phyloP scores from a whole-genome alignment of 2,329 filamentous ascomycete genomes.

The Aspergillus ustus region DNA sequence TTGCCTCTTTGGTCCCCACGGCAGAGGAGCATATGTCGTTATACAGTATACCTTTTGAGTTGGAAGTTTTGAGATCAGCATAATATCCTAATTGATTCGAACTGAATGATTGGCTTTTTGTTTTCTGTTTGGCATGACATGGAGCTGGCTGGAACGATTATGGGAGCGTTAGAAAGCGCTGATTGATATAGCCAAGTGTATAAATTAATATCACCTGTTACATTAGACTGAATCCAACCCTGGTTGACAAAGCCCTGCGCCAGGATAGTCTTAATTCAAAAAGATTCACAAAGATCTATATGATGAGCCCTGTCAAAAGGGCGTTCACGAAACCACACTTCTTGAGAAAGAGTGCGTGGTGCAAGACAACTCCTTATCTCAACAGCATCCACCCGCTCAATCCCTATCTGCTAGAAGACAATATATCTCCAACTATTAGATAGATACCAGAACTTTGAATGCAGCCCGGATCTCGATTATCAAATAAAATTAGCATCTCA shows the following conservation, averaged over 20 bases:
- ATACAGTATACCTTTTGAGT: conserved; percentile 37
- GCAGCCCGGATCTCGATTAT: background rate
- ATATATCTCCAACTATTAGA: background rate
- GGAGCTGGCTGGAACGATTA: conserved; percentile 1
- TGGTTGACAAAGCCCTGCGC: background rate
- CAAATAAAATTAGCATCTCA: background rate
- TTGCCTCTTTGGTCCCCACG: conserved; percentile 29
- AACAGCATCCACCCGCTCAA: background rate
- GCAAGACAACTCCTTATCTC: conserved; percentile 1
- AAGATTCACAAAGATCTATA: too few relatives aligned
- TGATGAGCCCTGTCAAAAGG: too few relatives aligned
- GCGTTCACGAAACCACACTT: too few relatives aligned
- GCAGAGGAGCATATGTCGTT: conserved; percentile 37
- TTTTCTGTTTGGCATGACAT: conserved; percentile 15
- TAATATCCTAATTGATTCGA: conserved; percentile 41
- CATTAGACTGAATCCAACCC: background rate
- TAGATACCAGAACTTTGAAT: background rate
- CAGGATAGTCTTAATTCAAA: too few relatives aligned
- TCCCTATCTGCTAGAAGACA: background rate
- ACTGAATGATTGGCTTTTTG: conserved; percentile 14
- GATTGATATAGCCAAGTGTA: conserved; percentile 2
- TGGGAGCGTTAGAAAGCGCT: conserved; percentile 3
- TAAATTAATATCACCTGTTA: background rate
- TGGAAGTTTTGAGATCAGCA: conserved; percentile 30
- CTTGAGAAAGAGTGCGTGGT: background rate